Evolutionary conservation across 177 flowering plant genomes (phyloP), one percentile per base, ranked within the genome.

Genomic region (Tripterygium wilfordii): DNA sequence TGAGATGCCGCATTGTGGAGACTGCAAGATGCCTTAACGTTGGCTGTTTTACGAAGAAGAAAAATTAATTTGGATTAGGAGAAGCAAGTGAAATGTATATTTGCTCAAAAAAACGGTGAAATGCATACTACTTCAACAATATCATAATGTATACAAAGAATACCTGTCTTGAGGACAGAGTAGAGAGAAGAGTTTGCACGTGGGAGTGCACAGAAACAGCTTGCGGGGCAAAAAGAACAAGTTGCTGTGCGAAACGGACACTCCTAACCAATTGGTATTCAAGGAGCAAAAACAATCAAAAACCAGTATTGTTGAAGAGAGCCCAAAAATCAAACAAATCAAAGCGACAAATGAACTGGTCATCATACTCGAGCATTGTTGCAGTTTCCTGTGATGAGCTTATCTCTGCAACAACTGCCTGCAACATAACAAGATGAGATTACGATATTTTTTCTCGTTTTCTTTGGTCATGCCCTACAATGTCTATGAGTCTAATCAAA

Each of bases 181-280:
- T 94, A 8, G 83, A 76, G 28, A 84, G 82, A 68, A 94, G 88
- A 59, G 71, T 75, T 56, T 78, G 72, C 54, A 94, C 78, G 65
- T 94, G 97, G 20, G 82, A 60, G 61, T 79, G 96, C 49, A 89
- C 84, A 46, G 96, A 77, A 58, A 87, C 85, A 66, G 99, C 97
- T 67, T 87, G 99, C 3, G 99, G 95, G 8, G 99, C 99, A 74
- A 94, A 94, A 55, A 94, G 78, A 69, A 81, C 94, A 57, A 94
- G 95, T 61, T 94, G 97, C 49, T 94, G 99, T 3, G 96, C 87
- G 61, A 94, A 89, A 29, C 97, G 77, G n/a, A 79, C 88, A 62
- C 79, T 82, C 80, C 99, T 92, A 77, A 31, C 22, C 51, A 38
- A 42, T 58, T 42, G 13, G 14, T 17, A 13, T 28, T 10, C 13